A percentile compares a stretch with the other conserved stretches of the same genome.
Evolutionary conservation across 2,329 filamentous ascomycete species (phyloP).

Genomic region (Venturia nashicola): DNA sequence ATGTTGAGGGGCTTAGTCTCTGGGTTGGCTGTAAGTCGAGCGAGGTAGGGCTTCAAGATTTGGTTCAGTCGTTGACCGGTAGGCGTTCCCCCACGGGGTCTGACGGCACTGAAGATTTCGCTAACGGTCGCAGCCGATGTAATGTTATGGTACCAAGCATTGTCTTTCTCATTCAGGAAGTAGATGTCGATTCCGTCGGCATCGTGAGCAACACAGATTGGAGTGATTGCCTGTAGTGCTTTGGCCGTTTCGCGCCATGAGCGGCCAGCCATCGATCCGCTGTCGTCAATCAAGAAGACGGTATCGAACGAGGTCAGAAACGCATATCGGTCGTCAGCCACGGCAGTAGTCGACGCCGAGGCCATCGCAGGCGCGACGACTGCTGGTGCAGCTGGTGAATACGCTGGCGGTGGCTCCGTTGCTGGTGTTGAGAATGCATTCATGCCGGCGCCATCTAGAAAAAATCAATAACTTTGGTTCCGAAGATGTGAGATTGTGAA

Average conservation of each 20-base stretch:
- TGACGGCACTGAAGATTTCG: conserved; percentile 56
- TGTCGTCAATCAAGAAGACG: conserved; percentile 83
- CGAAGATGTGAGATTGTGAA: not conserved
- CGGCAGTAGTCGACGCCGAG: not conserved
- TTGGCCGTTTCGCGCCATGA: conserved; percentile 63
- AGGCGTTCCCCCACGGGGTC: conserved; percentile 56
- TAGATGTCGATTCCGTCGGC: conserved; percentile 79
- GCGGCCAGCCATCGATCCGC: conserved; percentile 68
- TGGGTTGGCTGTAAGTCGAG: conserved; percentile 35
- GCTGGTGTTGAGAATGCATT: conserved; percentile 18
- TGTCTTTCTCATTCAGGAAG: conserved; percentile 66
- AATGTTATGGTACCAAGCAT: conserved; percentile 53
- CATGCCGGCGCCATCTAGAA: conserved; percentile 18
- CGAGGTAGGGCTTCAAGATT: conserved; percentile 64
- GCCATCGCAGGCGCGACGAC: conserved; percentile 1
- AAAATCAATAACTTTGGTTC: not conserved
- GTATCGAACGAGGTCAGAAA: conserved; percentile 78
- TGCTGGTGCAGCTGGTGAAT: conserved; percentile 25
- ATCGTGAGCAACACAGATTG: conserved; percentile 71
- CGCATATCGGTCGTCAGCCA: conserved; percentile 53
- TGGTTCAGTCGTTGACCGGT: conserved; percentile 59
- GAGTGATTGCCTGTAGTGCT: conserved; percentile 62
- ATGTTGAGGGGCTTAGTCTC: conserved; percentile 71
- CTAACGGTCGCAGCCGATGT: conserved; percentile 44
- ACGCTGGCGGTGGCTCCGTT: conserved; percentile 30